A percentile compares a stretch with the other conserved stretches of the same genome.
Evolutionary conservation across 2,329 filamentous ascomycete species (phyloP).

Genomic region (Pezicula carpinea): DNA sequence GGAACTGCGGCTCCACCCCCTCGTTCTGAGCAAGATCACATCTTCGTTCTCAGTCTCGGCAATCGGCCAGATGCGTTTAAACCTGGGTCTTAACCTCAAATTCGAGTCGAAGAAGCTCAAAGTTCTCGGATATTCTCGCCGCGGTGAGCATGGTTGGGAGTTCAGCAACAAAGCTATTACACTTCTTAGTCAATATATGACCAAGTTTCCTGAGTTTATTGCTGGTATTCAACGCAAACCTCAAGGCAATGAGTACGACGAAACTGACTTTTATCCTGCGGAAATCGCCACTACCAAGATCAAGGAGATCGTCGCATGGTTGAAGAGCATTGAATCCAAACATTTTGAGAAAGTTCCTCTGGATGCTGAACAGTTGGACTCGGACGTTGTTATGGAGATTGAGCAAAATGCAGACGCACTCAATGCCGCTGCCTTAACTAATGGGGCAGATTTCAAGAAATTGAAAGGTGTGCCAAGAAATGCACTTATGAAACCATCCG

Average conservation of each 20-base stretch:
- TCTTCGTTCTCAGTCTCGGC: conserved; percentile 86
- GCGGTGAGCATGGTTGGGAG: conserved; percentile 85
- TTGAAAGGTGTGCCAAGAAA: conserved; percentile 79
- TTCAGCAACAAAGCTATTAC: conserved; percentile 82
- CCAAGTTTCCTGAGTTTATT: conserved; percentile 91
- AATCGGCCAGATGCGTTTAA: conserved; percentile 71
- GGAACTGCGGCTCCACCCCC: conserved; percentile 73
- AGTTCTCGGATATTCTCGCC: conserved; percentile 90
- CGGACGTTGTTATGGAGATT: conserved; percentile 76
- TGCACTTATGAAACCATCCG: conserved; percentile 85
- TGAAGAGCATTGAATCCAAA: conserved; percentile 87
- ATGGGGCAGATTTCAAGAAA: conserved; percentile 56
- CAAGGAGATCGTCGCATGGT: conserved; percentile 90
- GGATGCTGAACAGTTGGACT: conserved; percentile 94
- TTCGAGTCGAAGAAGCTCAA: conserved; percentile 95
- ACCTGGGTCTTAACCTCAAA: conserved; percentile 91
- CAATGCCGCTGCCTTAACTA: conserved; percentile 40
- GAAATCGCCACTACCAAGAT: conserved; percentile 71
- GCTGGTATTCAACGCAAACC: conserved; percentile 82
- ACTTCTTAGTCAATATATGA: conserved; percentile 84
- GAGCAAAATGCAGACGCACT: conserved; percentile 69
- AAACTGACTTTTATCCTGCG: conserved; percentile 80
- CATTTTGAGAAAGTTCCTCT: conserved; percentile 93
- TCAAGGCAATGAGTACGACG: conserved; percentile 75
- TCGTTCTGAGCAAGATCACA: conserved; percentile 92